Base-by-base conservation (phyloP, 768 basidiomycete species). In the Leucocoprinus sp. region DNA sequence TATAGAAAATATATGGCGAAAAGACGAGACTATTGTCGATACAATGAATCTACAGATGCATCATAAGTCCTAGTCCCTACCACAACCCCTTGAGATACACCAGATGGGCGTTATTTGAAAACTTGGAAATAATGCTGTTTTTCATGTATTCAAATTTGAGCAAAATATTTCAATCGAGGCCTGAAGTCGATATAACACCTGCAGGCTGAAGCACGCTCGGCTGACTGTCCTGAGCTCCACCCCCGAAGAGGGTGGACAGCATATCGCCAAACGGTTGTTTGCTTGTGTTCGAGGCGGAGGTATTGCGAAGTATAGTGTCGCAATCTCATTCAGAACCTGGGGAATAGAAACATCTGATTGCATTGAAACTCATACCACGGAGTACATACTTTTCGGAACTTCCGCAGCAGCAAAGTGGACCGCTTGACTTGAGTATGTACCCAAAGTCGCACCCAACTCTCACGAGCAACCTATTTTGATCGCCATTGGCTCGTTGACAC, bases 191-290 rank as follows among this genome's bases (percentile, higher is more conserved):
- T 17, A 53, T 49, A 12, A 61, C 52, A 17, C 60, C 57, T 9
- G 68, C 62, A 28, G 76, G 76, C n/a, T 70, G 55, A 42, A 78
- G 54, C n/a, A 69, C 58, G 44, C 74, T 50, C 2, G 67, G 61
- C 41, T 64, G 63, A 3, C 58, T 43, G 31, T 12, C 27, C 22
- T 69, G 60, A 8, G 69, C 54, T 1, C 74, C 74, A 5, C 89
- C 89, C 21, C 93, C 93, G 48, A 98, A 84, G 59, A 97, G 67
- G 4, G 83, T 82, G 4, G 91, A 88, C 63, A 98, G 66, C 74
- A 97, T 85, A 22, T 93, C 90, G 22, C 83, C 87, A 40, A 97
- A 63, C 4, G 93, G 84, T 95, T 95, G 5, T 70, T 78, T 8
- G 78, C 73, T 59, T 82, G 76, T 44, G 66, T 62, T 47, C 82